phyloP scores from a whole-genome alignment of 768 basidiomycete species.

The Scleroderma bovista region DNA sequence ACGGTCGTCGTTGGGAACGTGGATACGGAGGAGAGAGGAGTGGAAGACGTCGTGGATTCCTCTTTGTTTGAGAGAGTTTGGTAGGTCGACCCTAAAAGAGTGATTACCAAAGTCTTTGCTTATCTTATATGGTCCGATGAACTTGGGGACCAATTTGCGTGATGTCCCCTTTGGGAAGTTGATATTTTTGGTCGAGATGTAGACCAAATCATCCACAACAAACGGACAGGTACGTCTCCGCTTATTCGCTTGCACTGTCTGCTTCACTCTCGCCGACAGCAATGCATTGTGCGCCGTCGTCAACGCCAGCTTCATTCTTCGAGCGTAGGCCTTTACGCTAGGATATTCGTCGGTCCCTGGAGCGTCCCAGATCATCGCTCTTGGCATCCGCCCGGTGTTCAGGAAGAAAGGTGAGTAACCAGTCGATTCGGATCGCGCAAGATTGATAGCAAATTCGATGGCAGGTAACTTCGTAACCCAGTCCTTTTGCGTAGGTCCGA shows the following conservation, averaged over 20 bases:
- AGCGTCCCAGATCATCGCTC: slow-evolving; percentile 26
- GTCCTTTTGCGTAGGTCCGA: background rate
- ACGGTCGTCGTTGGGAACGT: slow-evolving; percentile 20
- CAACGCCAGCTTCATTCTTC: slow-evolving; percentile 13
- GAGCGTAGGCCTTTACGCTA: slow-evolving; percentile 17
- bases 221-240: slow-evolving; percentile 13
- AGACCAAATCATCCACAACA: slow-evolving; percentile 22
- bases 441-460: slow-evolving; percentile 35
- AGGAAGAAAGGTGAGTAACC: slow-evolving; percentile 33
- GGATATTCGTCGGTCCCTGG: slow-evolving; percentile 15
- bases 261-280: slow-evolving; percentile 4
- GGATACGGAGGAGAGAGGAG: slow-evolving; percentile 19
- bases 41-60: slow-evolving; percentile 24
- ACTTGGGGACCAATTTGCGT: slow-evolving; percentile 31
- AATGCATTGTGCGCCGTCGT: slow-evolving; percentile 23
- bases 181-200: slow-evolving; percentile 25
- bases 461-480: slow-evolving; percentile 21
- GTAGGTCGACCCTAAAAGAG: background rate
- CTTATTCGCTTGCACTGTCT: slow-evolving; percentile 16
- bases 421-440: slow-evolving; percentile 26
- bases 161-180: slow-evolving; percentile 22
- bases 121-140: slow-evolving; percentile 25
- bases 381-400: slow-evolving; percentile 26
- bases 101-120: background rate
- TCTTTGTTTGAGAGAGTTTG: background rate